Conservation (phyloP, 2,329 filamentous ascomycete genomes). For the Chrysoporthe cubensis region DNA sequence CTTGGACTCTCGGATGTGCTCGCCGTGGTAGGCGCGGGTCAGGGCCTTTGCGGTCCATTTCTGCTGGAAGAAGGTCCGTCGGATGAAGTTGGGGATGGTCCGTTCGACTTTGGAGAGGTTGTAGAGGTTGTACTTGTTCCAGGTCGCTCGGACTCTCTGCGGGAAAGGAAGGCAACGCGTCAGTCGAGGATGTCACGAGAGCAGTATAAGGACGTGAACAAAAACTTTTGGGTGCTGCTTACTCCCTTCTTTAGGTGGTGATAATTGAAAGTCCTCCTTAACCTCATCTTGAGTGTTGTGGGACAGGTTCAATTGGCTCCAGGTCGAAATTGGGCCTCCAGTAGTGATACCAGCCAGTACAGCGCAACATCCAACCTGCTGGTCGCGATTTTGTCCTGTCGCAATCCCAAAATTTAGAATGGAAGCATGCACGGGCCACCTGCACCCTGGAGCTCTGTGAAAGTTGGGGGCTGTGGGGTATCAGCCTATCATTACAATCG, state of each 20-base stretch:
- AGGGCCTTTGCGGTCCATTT: slow-evolving; percentile 93
- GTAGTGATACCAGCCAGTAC: slow-evolving; percentile 9
- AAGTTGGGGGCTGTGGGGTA: slow-evolving; percentile 2
- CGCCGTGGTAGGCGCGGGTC: slow-evolving; percentile 88
- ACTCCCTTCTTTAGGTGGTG: slow-evolving; percentile 70
- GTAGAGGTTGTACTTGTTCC: slow-evolving; percentile 97
- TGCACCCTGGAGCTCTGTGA: slow-evolving; percentile 3
- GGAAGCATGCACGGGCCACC: slow-evolving; percentile 11
- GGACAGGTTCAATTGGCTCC: slow-evolving; percentile 20
- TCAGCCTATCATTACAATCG: not conserved
- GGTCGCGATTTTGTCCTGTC: slow-evolving; percentile 12
- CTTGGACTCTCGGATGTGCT: slow-evolving; percentile 88
- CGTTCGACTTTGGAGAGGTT: slow-evolving; percentile 61
- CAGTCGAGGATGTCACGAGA: slow-evolving; percentile 9
- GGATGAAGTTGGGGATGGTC: slow-evolving; percentile 28
- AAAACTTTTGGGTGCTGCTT: slow-evolving; percentile 39
- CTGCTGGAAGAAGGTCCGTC: slow-evolving; percentile 90
- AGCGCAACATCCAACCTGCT: not conserved
- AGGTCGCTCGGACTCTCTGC: slow-evolving; percentile 92
- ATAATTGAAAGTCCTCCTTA: slow-evolving; percentile 64
- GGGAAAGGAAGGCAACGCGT: slow-evolving; percentile 7
- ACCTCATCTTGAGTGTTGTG: slow-evolving; percentile 46
- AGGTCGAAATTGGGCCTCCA: slow-evolving; percentile 15
- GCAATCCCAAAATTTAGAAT: slow-evolving; percentile 13
- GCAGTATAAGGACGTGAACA: slow-evolving; percentile 20